A percentile compares a stretch with the other conserved stretches of the same genome.
Evolutionary conservation across 139 green algal genomes (phyloP).

Genomic region (Nannochloris sp.): DNA sequence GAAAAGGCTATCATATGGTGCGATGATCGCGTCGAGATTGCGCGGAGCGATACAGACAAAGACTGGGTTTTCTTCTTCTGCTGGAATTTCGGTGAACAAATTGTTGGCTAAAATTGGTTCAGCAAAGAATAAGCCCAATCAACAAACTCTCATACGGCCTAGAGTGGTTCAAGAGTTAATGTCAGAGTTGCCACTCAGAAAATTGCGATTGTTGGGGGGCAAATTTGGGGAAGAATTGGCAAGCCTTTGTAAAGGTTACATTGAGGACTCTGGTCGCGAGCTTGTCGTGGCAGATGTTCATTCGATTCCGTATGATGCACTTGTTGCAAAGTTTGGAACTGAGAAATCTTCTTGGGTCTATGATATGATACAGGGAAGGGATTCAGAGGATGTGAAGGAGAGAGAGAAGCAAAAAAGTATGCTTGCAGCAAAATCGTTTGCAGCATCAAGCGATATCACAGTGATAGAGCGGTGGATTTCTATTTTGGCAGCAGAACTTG

Average conservation of each 20-base stretch:
- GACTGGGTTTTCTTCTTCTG: conserved; percentile 52
- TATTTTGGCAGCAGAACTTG: conserved; percentile 69
- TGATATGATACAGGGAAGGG: conserved; percentile 21
- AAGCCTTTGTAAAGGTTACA: conserved; percentile 28
- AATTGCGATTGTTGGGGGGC: conserved; percentile 77
- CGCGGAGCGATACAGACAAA: conserved; percentile 37
- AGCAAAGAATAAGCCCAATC: conserved; percentile 76
- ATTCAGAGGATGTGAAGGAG: conserved; percentile 20
- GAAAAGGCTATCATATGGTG: conserved; percentile 50
- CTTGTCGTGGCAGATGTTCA: conserved; percentile 30
- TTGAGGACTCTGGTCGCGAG: conserved; percentile 40
- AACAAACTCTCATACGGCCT: conserved; percentile 71
- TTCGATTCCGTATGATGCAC: neutral
- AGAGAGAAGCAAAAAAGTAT: conserved; percentile 49
- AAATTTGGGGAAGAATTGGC: conserved; percentile 68
- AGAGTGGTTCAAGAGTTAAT: conserved; percentile 48
- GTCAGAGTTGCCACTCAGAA: conserved; percentile 66
- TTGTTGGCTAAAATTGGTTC: conserved; percentile 83
- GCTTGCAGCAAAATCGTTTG: conserved; percentile 73
- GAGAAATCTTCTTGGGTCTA: conserved; percentile 24
- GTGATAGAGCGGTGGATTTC: conserved; percentile 44
- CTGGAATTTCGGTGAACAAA: conserved; percentile 70
- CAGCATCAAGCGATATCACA: conserved; percentile 31
- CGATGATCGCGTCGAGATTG: conserved; percentile 44
- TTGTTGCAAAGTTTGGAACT: conserved; percentile 18